Base-by-base conservation (phyloP, 306 rosid species). In the Clitoria ternatea region DNA sequence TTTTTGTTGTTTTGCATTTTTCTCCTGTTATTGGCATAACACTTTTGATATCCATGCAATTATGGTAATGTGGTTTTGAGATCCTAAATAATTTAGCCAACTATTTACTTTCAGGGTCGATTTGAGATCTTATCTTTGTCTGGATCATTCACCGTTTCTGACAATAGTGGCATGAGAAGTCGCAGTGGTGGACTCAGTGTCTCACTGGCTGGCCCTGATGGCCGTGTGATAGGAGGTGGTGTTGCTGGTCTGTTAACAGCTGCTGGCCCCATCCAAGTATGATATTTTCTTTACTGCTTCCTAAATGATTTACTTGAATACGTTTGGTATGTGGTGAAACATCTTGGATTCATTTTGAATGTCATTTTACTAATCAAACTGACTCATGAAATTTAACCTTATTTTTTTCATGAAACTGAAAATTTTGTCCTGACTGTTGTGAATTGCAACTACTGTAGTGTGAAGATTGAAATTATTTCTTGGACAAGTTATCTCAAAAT, bases 171-270 rank as follows among this genome's bases (percentile, higher is more conserved):
- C 36, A 42, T 66, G 20, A 86, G 68, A 75, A 81, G 83, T 70
- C 68, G 87, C 53, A 80, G 49, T 9, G 95, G 95, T 14, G 95
- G 95, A 10, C 66, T 92, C 80, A 86, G 90, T 60, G 89, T 92
- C 59, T 78, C 90, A n/a, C 87, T 92, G 57, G 95, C 92, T 9
- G 90, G 92, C 40, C 89, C 95, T 13, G 96, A 92, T 22, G 92
- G 96, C 17, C 81, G 92, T 0, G 95, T 89, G n/a, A 74, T 87
- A 4, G 95, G 98, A 9, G 98, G 96, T 30, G 85, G 87, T 33
- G 79, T 92, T 79, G 92, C 90, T 66, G 98, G 98, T 75, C 39
- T 82, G 13, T 80, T 92, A 18, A 83, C 77, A 6, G 98, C 98
- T 57, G 98, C 96, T 24, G 75, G 92, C 36, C 96, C 92, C 24